A percentile compares a stretch with the other conserved stretches of the same genome.
Evolutionary conservation across 768 basidiomycete species (phyloP).

Genomic region (Lactarius tabidus): DNA sequence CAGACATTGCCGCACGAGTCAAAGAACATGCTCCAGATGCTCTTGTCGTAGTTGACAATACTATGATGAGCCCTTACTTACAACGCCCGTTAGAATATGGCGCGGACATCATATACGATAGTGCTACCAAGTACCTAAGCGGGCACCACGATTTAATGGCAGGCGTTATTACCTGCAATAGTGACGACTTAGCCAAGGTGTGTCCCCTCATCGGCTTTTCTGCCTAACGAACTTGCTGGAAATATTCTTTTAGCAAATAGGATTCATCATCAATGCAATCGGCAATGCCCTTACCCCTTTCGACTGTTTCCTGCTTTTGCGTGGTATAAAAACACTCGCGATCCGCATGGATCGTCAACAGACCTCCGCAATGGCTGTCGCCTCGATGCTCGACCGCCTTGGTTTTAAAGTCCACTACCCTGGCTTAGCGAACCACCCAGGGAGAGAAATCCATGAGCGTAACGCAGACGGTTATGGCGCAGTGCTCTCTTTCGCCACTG

Average conservation of each 20-base stretch:
- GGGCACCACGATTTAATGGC: conserved; percentile 99
- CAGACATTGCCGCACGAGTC: conserved; percentile 75
- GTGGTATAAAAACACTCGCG: conserved; percentile 94
- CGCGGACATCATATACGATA: conserved; percentile 96
- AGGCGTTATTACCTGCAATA: conserved; percentile 87
- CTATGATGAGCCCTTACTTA: conserved; percentile 99
- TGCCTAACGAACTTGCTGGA: neutral
- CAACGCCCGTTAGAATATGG: conserved; percentile 94
- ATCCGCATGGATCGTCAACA: conserved; percentile 96
- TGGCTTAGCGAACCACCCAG: conserved; percentile 77
- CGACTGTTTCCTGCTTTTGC: conserved; percentile 92
- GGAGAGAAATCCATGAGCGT: conserved; percentile 81
- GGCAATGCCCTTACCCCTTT: conserved; percentile 95
- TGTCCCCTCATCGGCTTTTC: conserved; percentile 24
- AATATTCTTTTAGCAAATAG: conserved; percentile 59
- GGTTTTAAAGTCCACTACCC: conserved; percentile 94
- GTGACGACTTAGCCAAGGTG: conserved; percentile 87
- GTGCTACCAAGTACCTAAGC: conserved; percentile 94
- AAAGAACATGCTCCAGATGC: conserved; percentile 80
- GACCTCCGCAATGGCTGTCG: conserved; percentile 73
- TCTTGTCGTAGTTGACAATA: conserved; percentile 90
- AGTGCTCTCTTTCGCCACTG: conserved; percentile 92
- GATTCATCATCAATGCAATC: conserved; percentile 87
- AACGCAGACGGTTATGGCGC: conserved; percentile 92
- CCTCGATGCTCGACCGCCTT: conserved; percentile 75